Evolutionary conservation across 108 stramenopile genomes (phyloP).

Genomic region (Skeletonema costatum): DNA sequence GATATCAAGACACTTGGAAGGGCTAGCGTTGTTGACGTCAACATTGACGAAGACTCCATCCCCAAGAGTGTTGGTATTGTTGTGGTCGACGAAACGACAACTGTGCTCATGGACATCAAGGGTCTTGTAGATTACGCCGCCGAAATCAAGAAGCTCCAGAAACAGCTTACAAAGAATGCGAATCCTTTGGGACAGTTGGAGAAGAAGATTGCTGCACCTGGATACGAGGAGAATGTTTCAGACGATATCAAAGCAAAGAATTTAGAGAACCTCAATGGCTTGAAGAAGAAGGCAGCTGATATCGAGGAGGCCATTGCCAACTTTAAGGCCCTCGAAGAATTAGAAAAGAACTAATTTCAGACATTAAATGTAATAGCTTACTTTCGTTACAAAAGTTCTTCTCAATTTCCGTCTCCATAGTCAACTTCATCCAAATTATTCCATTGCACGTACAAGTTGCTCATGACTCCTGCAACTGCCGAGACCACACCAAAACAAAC

Average conservation of each 20-base stretch:
- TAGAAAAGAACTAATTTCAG: conserved; percentile 52
- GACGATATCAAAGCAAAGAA: conserved; percentile 67
- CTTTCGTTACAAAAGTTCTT: neutral
- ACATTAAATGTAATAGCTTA: neutral
- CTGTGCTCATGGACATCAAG: conserved; percentile 91
- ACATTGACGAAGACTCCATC: conserved; percentile 52
- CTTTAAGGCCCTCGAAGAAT: conserved; percentile 64
- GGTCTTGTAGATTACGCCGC: conserved; percentile 95
- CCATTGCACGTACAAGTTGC: conserved; percentile 75
- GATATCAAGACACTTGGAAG: conserved; percentile 88
- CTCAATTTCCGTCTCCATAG: neutral
- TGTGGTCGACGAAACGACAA: conserved; percentile 82
- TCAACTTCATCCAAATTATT: conserved; percentile 5
- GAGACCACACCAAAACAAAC: conserved; percentile 72
- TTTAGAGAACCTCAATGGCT: conserved; percentile 66
- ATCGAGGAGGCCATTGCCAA: conserved; percentile 83
- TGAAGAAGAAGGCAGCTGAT: conserved; percentile 78
- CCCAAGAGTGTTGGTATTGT: conserved; percentile 81
- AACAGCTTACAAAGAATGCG: conserved; percentile 65
- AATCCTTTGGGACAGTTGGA: conserved; percentile 63
- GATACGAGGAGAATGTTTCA: conserved; percentile 78
- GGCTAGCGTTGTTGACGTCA: conserved; percentile 69
- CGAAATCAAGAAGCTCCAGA: conserved; percentile 91
- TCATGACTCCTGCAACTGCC: conserved; percentile 60
- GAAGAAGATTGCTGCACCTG: conserved; percentile 69